These are phyloP conservation scores for Arachis stenosperma DNA, from an alignment of 306 rosid genomes.

Conservation along the genomic window DNA sequence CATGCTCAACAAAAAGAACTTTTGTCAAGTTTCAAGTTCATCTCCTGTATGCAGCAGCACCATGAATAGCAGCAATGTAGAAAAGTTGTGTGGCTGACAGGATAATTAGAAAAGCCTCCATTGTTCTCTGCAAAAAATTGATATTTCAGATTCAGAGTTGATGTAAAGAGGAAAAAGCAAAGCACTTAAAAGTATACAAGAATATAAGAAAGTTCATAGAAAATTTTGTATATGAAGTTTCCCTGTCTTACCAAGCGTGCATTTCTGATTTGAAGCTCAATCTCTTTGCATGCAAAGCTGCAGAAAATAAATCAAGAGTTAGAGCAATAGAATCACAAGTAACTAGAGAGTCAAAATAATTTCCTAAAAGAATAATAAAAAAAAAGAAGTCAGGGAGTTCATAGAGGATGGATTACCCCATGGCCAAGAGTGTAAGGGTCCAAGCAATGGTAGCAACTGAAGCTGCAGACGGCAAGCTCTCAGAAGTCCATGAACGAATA, in stretches of 20 bases:
- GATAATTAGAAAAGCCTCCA: conserved; percentile 91
- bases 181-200: not conserved
- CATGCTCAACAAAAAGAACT: not conserved
- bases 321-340: conserved; percentile 14
- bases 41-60: conserved; percentile 43
- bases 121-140: conserved; percentile 67
- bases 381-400: not conserved
- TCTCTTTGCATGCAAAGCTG: conserved; percentile 92
- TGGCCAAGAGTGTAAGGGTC: conserved; percentile 86
- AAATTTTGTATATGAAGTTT: conserved; percentile 13
- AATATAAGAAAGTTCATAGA: conserved; percentile 2
- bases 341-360: no score
- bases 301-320: conserved; percentile 29
- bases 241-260: conserved; percentile 67
- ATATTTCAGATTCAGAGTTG: conserved; percentile 34
- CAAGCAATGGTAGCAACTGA: conserved; percentile 79
- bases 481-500: conserved; percentile 68
- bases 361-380: no score
- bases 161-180: not conserved
- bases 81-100: conserved; percentile 84
- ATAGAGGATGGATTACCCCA: conserved; percentile 63
- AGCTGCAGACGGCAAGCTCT: conserved; percentile 83
- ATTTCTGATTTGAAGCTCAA: conserved; percentile 67
- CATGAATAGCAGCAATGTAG: conserved; percentile 71
- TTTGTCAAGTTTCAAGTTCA: conserved; percentile 11